phyloP scores from a whole-genome alignment of 768 basidiomycete species.

The Mycena kentingensis region DNA sequence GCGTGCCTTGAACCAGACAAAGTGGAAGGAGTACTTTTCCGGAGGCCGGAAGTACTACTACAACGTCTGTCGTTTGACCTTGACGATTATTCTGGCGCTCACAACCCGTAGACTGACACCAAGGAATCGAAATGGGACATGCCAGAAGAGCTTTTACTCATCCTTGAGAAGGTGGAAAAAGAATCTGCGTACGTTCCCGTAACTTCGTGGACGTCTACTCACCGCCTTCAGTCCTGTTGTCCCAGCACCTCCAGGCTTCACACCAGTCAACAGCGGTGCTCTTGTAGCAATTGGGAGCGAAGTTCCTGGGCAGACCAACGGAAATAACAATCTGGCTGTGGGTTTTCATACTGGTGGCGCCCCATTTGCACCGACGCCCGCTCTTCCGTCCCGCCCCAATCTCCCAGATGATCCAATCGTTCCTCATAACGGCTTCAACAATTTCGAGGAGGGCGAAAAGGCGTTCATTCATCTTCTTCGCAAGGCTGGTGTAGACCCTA shows the following conservation, averaged over 20 bases:
- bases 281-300: conserved; percentile 53
- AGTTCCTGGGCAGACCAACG: conserved; percentile 51
- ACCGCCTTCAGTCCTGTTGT: conserved; percentile 6
- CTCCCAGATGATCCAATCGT: conserved; percentile 87
- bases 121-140: conserved; percentile 99
- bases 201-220: background rate
- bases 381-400: conserved; percentile 74
- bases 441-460: conserved; percentile 87
- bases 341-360: conserved; percentile 55
- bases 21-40: conserved; percentile 96
- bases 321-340: conserved; percentile 52
- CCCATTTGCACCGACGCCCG: conserved; percentile 60
- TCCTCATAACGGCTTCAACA: conserved; percentile 86
- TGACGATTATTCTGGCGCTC: conserved; percentile 4
- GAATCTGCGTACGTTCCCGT: conserved; percentile 40
- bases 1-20: conserved; percentile 86
- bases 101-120: conserved; percentile 82
- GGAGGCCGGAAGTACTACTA: conserved; percentile 91
- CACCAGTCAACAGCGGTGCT: conserved; percentile 55
- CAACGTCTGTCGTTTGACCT: conserved; percentile 52
- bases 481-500: conserved; percentile 87
- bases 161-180: conserved; percentile 85
- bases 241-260: conserved; percentile 46
- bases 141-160: conserved; percentile 87
- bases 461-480: conserved; percentile 90